These are phyloP conservation scores for Pseudogymnoascus sp. DNA, from an alignment of 2,329 filamentous ascomycete species.

Conservation along the genomic window DNA sequence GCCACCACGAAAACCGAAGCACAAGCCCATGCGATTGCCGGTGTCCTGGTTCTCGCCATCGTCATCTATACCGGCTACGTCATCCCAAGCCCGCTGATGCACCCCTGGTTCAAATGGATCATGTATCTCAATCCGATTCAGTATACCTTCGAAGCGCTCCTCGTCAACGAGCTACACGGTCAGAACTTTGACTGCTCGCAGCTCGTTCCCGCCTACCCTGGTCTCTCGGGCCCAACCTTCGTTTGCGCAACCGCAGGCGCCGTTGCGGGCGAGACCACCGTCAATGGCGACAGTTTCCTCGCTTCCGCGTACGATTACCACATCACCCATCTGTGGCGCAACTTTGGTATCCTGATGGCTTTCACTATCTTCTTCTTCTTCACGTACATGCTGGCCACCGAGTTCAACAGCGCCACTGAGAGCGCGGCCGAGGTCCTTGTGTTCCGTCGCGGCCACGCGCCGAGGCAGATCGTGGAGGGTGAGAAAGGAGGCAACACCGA, in stretches of 20 bases:
- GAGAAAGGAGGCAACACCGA: conserved; percentile 22
- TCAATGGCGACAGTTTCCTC: conserved; percentile 55
- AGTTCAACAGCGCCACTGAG: conserved; percentile 58
- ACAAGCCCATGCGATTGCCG: conserved; percentile 54
- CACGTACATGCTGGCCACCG: conserved; percentile 58
- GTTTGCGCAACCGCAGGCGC: conserved; percentile 55
- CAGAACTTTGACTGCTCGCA: conserved; percentile 14
- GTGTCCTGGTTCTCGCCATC: conserved; percentile 36
- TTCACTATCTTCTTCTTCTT: conserved; percentile 57
- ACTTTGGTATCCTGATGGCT: conserved; percentile 60
- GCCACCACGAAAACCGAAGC: conserved; percentile 64
- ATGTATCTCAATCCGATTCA: conserved; percentile 69
- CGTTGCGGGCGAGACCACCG: conserved; percentile 41
- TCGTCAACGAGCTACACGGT: conserved; percentile 70
- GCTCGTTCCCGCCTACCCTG: conserved; percentile 22
- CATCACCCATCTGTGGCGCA: conserved; percentile 56
- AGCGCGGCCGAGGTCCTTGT: conserved; percentile 72
- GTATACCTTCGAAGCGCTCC: conserved; percentile 70
- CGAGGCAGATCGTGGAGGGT: conserved; percentile 33
- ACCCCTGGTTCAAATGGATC: conserved; percentile 74
- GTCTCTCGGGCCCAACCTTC: conserved; percentile 32
- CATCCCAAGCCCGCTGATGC: conserved; percentile 51
- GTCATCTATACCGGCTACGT: conserved; percentile 32
- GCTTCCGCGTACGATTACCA: conserved; percentile 49
- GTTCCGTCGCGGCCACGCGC: conserved; percentile 61